A percentile compares a stretch with the other conserved stretches of the same genome.
Conservation (phyloP, 805 yeast genomes). For the Candida alai region DNA sequence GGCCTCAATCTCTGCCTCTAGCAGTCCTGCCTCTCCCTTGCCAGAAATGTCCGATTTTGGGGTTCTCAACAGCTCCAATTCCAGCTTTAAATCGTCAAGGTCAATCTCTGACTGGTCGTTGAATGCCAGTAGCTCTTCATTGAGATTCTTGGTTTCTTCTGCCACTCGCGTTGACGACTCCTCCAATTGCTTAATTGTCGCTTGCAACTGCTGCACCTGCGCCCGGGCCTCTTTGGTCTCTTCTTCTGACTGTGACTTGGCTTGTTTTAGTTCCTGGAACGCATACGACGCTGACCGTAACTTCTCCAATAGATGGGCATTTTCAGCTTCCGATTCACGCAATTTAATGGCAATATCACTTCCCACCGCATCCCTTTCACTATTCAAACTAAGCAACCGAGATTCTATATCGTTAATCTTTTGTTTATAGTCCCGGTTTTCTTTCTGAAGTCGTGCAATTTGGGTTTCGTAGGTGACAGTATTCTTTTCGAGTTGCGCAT, state of each 20-base stretch:
- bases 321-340: slow-evolving; percentile 26
- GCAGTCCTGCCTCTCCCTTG: too few species aligned
- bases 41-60: too few species aligned
- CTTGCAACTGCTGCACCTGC: slow-evolving; percentile 10
- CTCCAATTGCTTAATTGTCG: slow-evolving; percentile 5
- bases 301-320: slow-evolving; percentile 38
- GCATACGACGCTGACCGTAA: slow-evolving; percentile 37
- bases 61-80: too few species aligned
- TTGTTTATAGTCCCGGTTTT: slow-evolving; percentile 21
- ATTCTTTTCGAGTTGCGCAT: slow-evolving; percentile 32
- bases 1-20: too few species aligned
- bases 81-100: slow-evolving; percentile 3
- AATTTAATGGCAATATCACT: slow-evolving; percentile 21
- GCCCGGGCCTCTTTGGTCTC: slow-evolving; percentile 12
- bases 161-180: slow-evolving; percentile 6
- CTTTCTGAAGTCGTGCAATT: slow-evolving; percentile 17
- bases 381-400: slow-evolving; percentile 16
- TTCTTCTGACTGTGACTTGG: slow-evolving; percentile 13
- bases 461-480: slow-evolving; percentile 19
- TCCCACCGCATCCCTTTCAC: slow-evolving; percentile 14
- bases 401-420: slow-evolving; percentile 19
- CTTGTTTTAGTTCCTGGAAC: slow-evolving; percentile 25
- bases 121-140: slow-evolving; percentile 2
- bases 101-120: slow-evolving; percentile 5
- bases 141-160: slow-evolving; percentile 4